A percentile compares a stretch with the other conserved stretches of the same genome.
Evolutionary conservation across 108 stramenopile genomes (phyloP).

Genomic region (Skeletonema costatum): DNA sequence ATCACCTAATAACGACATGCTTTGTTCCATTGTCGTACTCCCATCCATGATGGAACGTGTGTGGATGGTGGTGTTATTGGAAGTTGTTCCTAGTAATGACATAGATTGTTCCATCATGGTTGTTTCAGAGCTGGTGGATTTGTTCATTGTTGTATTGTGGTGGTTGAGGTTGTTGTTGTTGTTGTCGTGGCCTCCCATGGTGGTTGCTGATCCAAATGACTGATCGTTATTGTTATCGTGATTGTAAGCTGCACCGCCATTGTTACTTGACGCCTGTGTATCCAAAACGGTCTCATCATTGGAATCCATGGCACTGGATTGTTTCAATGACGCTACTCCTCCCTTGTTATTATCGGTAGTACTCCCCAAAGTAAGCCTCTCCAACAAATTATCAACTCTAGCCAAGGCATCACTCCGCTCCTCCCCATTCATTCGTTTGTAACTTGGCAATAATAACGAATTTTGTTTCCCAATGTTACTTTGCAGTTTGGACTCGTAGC

Average conservation of each 20-base stretch:
- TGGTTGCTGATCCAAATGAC: neutral
- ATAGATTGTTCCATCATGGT: slow-evolving; percentile 1
- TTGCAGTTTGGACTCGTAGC: neutral
- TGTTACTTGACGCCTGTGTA: neutral
- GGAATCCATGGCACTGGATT: neutral
- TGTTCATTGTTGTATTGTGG: neutral
- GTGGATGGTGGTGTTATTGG: neutral
- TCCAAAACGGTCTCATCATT: neutral
- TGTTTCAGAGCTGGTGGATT: neutral
- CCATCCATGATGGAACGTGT: neutral
- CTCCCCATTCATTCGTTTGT: neutral
- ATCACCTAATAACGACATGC: neutral
- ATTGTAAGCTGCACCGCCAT: neutral
- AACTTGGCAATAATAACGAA: neutral
- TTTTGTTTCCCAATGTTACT: neutral
- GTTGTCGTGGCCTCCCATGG: neutral
- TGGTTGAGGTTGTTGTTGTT: neutral
- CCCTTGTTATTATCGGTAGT: neutral
- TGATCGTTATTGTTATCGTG: neutral
- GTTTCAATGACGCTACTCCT: no score
- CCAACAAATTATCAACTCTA: neutral
- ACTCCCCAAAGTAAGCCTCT: neutral
- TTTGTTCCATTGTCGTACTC: neutral
- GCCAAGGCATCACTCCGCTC: neutral
- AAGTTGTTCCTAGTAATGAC: neutral